Evolutionary conservation across 2,329 filamentous ascomycete genomes (phyloP), one percentile per base, ranked within the genome.

Genomic region (Xylariales sp.): DNA sequence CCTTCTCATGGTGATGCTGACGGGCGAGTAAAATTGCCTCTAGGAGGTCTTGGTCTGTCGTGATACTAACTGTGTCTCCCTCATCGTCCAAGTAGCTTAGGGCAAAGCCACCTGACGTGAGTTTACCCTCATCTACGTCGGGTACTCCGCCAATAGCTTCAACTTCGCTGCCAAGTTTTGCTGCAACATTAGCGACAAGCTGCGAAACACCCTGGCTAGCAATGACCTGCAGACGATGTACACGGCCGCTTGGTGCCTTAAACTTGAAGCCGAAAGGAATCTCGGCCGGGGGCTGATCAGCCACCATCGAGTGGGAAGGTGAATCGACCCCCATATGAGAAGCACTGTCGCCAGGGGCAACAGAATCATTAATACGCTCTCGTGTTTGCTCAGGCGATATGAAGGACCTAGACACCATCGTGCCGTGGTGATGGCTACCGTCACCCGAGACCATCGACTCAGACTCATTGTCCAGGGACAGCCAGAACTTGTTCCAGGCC

Each of bases 401-500:
- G 73, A 95, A 85, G 41, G 91, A 94, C 68, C 93, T 89, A 62
- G 89, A 87, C 69, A 89, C 88, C 55, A 90, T 89, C 60, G 89
- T 75, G 84, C 89, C 78, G 74, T 89, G 85, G 74, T 93, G 69
- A 45, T 71, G 91, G 63, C 92, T 93, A 56, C 91, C 93, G 65
- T 97, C 93, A 68, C 94, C 96, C 67, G 96, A 99, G 80, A 98
- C 90, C 86, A 97, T 91, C 1, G 96, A 99, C 81, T 98, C 96
- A 14, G 94, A 95, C 79, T 97, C 95, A 75, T 97, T 90, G 80
- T 98, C 89, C 75, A 99, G 90, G 0, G 96, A 98, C 73, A 98
- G 86, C 96, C 96, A 99, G 83, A 99, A 99, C 81, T 98, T 99
- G 84, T 97, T 98, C 96, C 96, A 99, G 6, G 96, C 96, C 5